A percentile compares a stretch with the other conserved stretches of the same genome.
Evolutionary conservation across 192 early-diverging fungal species (phyloP).

Genomic region (Linderina pennispora): DNA sequence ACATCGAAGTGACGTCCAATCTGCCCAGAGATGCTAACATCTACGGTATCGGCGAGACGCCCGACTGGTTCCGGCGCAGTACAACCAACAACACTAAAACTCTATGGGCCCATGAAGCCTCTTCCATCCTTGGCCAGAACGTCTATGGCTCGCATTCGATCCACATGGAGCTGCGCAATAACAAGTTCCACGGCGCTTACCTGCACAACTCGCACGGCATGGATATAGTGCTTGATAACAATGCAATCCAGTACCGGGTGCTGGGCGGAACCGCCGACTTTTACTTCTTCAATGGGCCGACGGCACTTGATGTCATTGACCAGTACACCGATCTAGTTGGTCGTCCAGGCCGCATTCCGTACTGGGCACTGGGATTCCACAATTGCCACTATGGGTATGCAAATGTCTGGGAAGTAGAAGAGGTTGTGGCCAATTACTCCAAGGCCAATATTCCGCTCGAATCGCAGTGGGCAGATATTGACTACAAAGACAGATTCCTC

Average conservation of each 20-base stretch:
- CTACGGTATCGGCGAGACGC: conserved; percentile 61
- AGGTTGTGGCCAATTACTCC: conserved; percentile 49
- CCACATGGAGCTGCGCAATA: conserved; percentile 56
- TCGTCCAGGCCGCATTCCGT: conserved; percentile 52
- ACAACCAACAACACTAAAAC: conserved; percentile 29
- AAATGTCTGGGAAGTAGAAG: conserved; percentile 49
- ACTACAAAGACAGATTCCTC: conserved; percentile 60
- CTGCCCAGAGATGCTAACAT: conserved; percentile 55
- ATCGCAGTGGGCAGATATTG: conserved; percentile 60
- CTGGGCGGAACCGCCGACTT: conserved; percentile 62
- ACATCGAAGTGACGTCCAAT: conserved; percentile 53
- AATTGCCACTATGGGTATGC: conserved; percentile 60
- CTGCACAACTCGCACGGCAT: conserved; percentile 60
- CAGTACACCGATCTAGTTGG: conserved; percentile 63
- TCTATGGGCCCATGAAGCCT: conserved; percentile 42
- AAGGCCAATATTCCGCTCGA: conserved; percentile 57
- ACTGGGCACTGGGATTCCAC: conserved; percentile 60
- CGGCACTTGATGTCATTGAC: conserved; percentile 26
- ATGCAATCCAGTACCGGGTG: conserved; percentile 54
- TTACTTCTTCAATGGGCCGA: conserved; percentile 56
- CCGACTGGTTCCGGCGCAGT: conserved; percentile 49
- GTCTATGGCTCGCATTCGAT: conserved; percentile 60
- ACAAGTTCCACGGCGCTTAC: conserved; percentile 48
- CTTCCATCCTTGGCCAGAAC: conserved; percentile 45
- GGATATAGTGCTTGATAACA: conserved; percentile 50